Evolutionary conservation across 2,329 filamentous ascomycete species (phyloP).

Genomic region (Xylaria sp.): DNA sequence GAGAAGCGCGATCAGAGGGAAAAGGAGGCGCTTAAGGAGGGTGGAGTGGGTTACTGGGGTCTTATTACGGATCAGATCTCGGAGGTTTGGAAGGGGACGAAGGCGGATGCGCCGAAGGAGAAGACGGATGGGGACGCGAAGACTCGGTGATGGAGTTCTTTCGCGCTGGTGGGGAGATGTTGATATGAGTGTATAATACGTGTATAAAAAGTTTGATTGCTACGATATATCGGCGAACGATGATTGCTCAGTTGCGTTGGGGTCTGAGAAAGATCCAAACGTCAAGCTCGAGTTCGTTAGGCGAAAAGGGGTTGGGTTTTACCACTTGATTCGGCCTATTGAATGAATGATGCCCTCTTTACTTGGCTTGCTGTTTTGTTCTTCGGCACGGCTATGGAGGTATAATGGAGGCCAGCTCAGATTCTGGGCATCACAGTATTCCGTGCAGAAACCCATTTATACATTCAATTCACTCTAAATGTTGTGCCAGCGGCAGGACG

Average conservation of each 20-base stretch:
- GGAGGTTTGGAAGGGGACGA: conserved; percentile 42
- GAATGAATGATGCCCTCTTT: no score
- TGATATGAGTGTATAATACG: conserved; percentile 13
- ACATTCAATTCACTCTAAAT: no score
- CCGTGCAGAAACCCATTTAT: no score
- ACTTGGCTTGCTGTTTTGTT: no score
- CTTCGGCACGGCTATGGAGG: no score
- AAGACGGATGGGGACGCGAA: conserved; percentile 30
- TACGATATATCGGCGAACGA: conserved; percentile 1
- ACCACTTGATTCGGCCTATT: background rate
- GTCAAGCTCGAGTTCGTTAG: background rate
- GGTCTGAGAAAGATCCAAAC: background rate
- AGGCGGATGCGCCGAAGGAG: conserved; percentile 24
- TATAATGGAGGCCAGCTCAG: no score
- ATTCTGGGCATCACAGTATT: no score
- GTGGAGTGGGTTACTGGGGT: conserved; percentile 50
- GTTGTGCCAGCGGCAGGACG: no score
- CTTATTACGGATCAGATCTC: conserved; percentile 52
- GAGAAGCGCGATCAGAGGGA: conserved; percentile 48
- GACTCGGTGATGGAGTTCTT: conserved; percentile 21
- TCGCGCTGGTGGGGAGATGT: conserved; percentile 19
- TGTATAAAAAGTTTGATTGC: background rate
- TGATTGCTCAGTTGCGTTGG: conserved; percentile 5
- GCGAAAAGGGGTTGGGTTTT: background rate
- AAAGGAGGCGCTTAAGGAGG: conserved; percentile 47